Base-by-base conservation (phyloP, 169 alveolate genomes). In the Babesia caballi region DNA sequence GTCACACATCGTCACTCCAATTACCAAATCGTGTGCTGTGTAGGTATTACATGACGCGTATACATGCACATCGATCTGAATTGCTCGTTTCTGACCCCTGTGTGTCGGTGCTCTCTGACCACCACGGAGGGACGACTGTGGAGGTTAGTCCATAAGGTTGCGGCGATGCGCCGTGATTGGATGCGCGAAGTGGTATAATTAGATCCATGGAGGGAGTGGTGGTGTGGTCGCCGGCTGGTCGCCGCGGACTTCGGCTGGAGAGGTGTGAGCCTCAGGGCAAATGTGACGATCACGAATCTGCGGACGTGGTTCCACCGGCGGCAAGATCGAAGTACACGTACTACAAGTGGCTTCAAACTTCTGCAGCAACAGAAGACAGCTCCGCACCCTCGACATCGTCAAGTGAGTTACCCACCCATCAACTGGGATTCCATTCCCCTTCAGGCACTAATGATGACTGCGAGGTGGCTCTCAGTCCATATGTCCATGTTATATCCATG, bases 241-340 rank as follows among this genome's bases (percentile, higher is more conserved):
- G 7, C 21, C 5, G 9, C 5, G 30, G 28, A 27, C 50, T 63
- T 6, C 46, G 58, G 0, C 54, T 63, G 33, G 60, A 46, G 60
- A 32, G 32, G 1, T 27, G 17, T n/a, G 51, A 63, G 17, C 30
- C 60, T 19, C 73, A 42, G 17, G 47, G 58, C 7, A 15, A 23
- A 0, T 61, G 73, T 23, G 60, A 63, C 27, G 73, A 63, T 28
- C 73, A 63, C 36, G 73, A 30, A n/a, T 1, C 61, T 12, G 60
- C 41, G 3, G 52, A 38, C 35, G 30, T 23, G 30, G 53, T 6
- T 23, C 3, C 1, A 1, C 27, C 44, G n/a, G 4, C 49, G 25
- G 2, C 15, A 14, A 3, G 42, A 1, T 51, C 60, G 6, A 1
- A 8, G 21, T 32, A 38, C 21, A 6, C 8, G 12, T 51, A 32